A percentile compares a stretch with the other conserved stretches of the same genome.
phyloP scores from a whole-genome alignment of 1,284 basidiomycete species.

The Phaffia rhodozyma region DNA sequence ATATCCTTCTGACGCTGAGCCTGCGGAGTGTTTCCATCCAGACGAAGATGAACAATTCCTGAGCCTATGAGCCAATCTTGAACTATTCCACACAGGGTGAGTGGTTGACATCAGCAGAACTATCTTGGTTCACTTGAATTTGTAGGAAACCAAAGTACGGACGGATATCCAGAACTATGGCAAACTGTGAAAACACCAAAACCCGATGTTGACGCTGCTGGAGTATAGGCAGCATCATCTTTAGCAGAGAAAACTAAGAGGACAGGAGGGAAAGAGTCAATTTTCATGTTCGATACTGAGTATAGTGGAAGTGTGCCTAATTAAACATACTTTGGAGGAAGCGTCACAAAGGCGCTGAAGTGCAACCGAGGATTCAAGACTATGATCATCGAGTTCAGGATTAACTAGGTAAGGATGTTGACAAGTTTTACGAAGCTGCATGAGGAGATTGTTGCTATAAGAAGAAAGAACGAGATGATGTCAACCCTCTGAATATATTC shows the following conservation, averaged over 20 bases:
- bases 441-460: constrained; percentile 60
- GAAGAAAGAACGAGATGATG: background rate
- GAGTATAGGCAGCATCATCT: constrained; percentile 69
- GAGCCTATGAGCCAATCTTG: constrained; percentile 89
- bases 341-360: constrained; percentile 72
- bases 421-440: constrained; percentile 55
- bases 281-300: too few relatives aligned
- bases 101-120: constrained; percentile 24
- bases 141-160: constrained; percentile 22
- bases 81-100: constrained; percentile 34
- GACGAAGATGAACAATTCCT: constrained; percentile 34
- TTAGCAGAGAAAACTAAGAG: constrained; percentile 59
- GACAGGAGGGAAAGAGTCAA: constrained; percentile 19
- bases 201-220: constrained; percentile 83
- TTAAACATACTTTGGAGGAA: constrained; percentile 52
- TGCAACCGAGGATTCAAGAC: constrained; percentile 47
- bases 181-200: constrained; percentile 93
- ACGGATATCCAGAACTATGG: constrained; percentile 71
- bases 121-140: background rate
- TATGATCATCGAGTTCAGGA: constrained; percentile 64
- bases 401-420: constrained; percentile 86
- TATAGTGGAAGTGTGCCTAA: constrained; percentile 21
- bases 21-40: constrained; percentile 86
- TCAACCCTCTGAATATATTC: background rate
- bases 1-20: constrained; percentile 80